phyloP scores from a whole-genome alignment of 805 yeast genomes.

The Cyberlindnera euphorbiae region DNA sequence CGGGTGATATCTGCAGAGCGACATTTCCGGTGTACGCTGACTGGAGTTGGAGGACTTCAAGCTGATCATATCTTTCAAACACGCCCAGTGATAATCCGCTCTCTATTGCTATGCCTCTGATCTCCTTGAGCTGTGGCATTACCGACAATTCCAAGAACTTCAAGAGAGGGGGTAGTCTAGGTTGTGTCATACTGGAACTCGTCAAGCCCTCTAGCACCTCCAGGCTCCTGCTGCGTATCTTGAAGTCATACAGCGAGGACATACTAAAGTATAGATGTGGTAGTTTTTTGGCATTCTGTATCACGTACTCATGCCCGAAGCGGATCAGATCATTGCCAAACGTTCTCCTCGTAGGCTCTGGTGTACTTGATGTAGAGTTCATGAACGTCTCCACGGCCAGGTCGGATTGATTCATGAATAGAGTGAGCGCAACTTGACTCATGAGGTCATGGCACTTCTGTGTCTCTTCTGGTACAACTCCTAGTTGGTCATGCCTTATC shows the following conservation, averaged over 20 bases:
- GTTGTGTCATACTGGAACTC: conserved; percentile 17
- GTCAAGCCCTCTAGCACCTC: conserved; percentile 15
- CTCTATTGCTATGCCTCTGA: conserved; percentile 21
- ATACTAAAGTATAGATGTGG: conserved; percentile 19
- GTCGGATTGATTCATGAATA: conserved; percentile 11
- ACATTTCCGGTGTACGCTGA: conserved; percentile 19
- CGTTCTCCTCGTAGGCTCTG: no score
- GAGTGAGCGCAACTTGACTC: conserved; percentile 11
- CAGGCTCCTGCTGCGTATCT: conserved; percentile 14
- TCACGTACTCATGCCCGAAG: conserved; percentile 20
- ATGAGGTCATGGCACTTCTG: conserved; percentile 2
- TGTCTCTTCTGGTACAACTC: not conserved
- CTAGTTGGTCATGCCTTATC: conserved; percentile 4
- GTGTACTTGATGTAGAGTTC: not conserved
- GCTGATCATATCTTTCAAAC: conserved; percentile 15
- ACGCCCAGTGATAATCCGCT: conserved; percentile 17
- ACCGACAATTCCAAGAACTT: conserved; percentile 18
- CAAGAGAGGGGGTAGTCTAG: conserved; percentile 18
- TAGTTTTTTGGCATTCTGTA: conserved; percentile 7
- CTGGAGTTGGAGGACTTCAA: conserved; percentile 16
- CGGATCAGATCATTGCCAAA: conserved; percentile 9
- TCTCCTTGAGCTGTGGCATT: conserved; percentile 16
- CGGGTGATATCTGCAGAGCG: conserved; percentile 2
- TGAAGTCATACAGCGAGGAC: conserved; percentile 14
- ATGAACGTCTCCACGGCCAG: conserved; percentile 2